Conservation (phyloP, 192 early-diverging fungal species). For the Phycomyces nitens region DNA sequence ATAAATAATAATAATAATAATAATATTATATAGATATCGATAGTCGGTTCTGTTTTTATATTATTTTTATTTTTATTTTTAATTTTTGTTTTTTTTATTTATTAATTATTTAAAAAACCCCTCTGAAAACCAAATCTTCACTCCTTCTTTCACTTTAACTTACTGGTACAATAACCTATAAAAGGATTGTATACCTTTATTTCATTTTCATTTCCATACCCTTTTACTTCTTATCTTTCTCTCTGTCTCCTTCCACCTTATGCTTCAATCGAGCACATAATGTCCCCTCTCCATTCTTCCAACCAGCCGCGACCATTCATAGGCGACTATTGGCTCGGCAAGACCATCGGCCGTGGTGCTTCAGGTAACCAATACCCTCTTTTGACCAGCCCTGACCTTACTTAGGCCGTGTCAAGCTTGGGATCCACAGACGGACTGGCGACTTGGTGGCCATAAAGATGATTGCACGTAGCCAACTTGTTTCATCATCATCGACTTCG, state of each 20-base stretch:
- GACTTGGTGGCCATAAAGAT: conserved; percentile 37
- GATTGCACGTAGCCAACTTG: conserved; percentile 26
- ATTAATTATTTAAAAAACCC: conserved; percentile 2
- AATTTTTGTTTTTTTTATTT: too few species aligned
- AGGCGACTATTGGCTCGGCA: conserved; percentile 63
- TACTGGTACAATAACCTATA: conserved; percentile 2
- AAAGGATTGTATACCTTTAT: background rate
- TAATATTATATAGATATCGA: too few species aligned
- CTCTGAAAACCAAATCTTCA: background rate
- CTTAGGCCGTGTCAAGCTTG: conserved; percentile 36
- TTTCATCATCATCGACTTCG: conserved; percentile 14
- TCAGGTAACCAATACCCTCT: conserved; percentile 36
- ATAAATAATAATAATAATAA: too few species aligned
- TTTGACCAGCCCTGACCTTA: too few species aligned
- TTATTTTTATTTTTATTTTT: background rate
- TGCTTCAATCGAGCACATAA: too few species aligned
- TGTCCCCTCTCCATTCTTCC: too few species aligned
- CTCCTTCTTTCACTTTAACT: background rate
- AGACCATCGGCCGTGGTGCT: conserved; percentile 66
- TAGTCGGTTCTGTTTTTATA: background rate
- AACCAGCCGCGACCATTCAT: conserved; percentile 29
- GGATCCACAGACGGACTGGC: conserved; percentile 30
- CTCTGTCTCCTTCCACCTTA: background rate
- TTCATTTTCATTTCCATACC: background rate
- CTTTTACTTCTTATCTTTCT: background rate